Base-by-base conservation (phyloP, 2,329 filamentous ascomycete species). In the Annulohypoxylon truncatum region DNA sequence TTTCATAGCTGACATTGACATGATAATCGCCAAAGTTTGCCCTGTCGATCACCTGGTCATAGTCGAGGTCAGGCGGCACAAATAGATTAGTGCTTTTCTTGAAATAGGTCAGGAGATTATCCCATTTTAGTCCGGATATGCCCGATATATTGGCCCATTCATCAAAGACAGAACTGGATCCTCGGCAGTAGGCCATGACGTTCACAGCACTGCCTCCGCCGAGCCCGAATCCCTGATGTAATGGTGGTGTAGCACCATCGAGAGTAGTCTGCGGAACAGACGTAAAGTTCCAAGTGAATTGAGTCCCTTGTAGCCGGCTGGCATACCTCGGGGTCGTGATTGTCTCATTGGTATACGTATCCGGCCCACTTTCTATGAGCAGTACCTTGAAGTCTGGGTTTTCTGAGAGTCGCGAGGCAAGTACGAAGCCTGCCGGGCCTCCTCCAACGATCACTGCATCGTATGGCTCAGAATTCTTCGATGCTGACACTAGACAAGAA, bases 131-230 rank as follows among this genome's bases (percentile, higher is more conserved):
- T 4, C 56, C 60, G 6, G 33, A 33, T 15, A 67, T 55, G 3
- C 69, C 69, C 4, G 69, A 67, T n/a, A 68, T 35, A 2, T 61
- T 53, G 15, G 67, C 67, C 68, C 69, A 71, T 31, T 71, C 67
- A 26, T 71, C 67, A 31, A 68, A 71, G 22, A 71, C 69, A 1
- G 69, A 71, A 5, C 46, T 38, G 5, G 69, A 48, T 5, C 69
- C 69, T 26, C 69, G 69, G 35, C 69, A 71, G 29, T 71, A 71
- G 10, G 54, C 42, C 67, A 71, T 67, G 9, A 57, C 53, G 46
- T 71, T 71, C 15, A 71, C 58, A 2, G 65, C 69, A 3, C 63
- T 66, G 7, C 67, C 69, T 5, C 69, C 69, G 2, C 69, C 69
- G 22, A 68, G 47, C 2, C 47, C 63, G 10, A 56, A 51, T n/a